These are phyloP conservation scores for Suhomyces sp. DNA, from an alignment of 805 yeast genomes.

Conservation along the genomic window DNA sequence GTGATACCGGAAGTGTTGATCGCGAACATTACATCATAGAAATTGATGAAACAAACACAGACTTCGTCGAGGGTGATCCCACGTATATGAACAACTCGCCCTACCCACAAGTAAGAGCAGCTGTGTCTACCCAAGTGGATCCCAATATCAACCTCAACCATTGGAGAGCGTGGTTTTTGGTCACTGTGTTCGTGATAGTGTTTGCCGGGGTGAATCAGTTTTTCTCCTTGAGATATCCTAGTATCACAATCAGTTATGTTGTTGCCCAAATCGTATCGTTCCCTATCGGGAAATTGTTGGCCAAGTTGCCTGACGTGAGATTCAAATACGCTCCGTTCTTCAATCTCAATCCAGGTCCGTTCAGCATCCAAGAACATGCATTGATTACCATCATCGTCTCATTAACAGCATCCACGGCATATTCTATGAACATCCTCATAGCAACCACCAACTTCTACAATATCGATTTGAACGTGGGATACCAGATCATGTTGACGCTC, in stretches of 20 bases:
- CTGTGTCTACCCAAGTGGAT: slow-evolving; percentile 18
- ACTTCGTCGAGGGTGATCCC: slow-evolving; percentile 14
- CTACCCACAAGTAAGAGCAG: slow-evolving; percentile 22
- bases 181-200: slow-evolving; percentile 19
- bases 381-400: slow-evolving; percentile 19
- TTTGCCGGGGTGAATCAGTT: slow-evolving; percentile 25
- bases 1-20: slow-evolving; percentile 7
- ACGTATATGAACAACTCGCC: slow-evolving; percentile 16
- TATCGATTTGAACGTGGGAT: slow-evolving; percentile 20
- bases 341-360: slow-evolving; percentile 21
- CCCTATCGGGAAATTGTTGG: slow-evolving; percentile 21
- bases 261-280: slow-evolving; percentile 24
- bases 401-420: slow-evolving; percentile 21
- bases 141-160: slow-evolving; percentile 15
- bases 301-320: slow-evolving; percentile 11
- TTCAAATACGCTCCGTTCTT: slow-evolving; percentile 13
- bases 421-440: slow-evolving; percentile 18
- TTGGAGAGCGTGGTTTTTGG: slow-evolving; percentile 20
- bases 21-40: slow-evolving; percentile 11
- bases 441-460: slow-evolving; percentile 19
- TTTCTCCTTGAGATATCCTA: slow-evolving; percentile 24
- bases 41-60: slow-evolving; percentile 9
- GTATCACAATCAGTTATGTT: slow-evolving; percentile 20
- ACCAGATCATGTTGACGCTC: slow-evolving; percentile 22
- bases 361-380: slow-evolving; percentile 20